Evolutionary conservation across 495 filamentous ascomycete genomes (phyloP).

Genomic region (Usnea hakonensis): DNA sequence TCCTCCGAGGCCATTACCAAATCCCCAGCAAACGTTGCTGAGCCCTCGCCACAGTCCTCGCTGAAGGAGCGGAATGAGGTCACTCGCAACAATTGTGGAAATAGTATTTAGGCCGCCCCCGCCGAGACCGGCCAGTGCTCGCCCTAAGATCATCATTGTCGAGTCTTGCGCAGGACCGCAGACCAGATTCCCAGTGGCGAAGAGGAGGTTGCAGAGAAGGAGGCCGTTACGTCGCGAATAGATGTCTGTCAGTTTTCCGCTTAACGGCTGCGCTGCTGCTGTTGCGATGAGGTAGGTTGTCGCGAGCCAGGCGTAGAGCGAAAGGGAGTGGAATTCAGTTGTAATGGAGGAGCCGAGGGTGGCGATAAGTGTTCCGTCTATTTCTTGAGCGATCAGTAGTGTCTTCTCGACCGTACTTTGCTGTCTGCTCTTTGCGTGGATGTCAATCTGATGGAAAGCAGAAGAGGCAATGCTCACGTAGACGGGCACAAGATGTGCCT

Average conservation of each 20-base stretch:
- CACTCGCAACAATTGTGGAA: constrained; percentile 56
- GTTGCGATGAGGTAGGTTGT: constrained; percentile 67
- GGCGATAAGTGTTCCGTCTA: constrained; percentile 59
- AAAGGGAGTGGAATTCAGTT: constrained; percentile 57
- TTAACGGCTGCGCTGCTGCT: constrained; percentile 61
- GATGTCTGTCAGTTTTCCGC: constrained; percentile 65
- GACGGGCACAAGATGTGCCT: constrained; percentile 71
- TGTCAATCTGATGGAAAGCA: no score
- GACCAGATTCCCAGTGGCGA: constrained; percentile 58
- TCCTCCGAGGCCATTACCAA: constrained; percentile 60
- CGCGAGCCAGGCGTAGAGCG: constrained; percentile 65
- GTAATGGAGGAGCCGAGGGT: constrained; percentile 64
- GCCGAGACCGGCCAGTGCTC: constrained; percentile 63
- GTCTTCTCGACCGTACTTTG: background rate
- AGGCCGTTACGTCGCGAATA: constrained; percentile 57
- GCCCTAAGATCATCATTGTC: constrained; percentile 54
- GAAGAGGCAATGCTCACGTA: constrained; percentile 37
- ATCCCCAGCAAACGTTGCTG: constrained; percentile 58
- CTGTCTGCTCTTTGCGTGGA: no score
- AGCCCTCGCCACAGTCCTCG: constrained; percentile 63
- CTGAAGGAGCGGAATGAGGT: constrained; percentile 61
- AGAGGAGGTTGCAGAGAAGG: constrained; percentile 57
- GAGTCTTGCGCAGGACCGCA: constrained; percentile 55
- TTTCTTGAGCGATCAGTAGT: background rate
- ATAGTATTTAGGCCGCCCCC: constrained; percentile 66